Evolutionary conservation across 768 basidiomycete genomes (phyloP).

Genomic region (Hygrocybe coccinea): DNA sequence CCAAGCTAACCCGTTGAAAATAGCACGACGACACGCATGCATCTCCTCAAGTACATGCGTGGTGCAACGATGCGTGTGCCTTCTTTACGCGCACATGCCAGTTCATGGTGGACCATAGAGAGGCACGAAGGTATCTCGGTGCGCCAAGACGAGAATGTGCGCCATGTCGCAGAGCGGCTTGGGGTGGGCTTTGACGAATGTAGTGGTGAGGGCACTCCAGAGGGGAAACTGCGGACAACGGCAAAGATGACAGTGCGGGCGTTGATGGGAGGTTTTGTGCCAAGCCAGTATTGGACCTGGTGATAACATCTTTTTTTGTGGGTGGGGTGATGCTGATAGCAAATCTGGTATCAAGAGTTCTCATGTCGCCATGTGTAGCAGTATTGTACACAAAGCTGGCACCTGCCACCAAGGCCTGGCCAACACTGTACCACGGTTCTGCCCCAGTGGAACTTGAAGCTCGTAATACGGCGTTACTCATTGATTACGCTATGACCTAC

Average conservation of each 20-base stretch:
- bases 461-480: no score
- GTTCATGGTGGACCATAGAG: slow-evolving; percentile 55
- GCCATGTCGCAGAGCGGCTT: slow-evolving; percentile 41
- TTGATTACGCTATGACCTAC: no score
- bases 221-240: slow-evolving; percentile 31
- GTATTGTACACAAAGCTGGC: no score
- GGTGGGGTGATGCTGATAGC: no score
- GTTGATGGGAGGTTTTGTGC: slow-evolving; percentile 27
- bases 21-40: slow-evolving; percentile 29
- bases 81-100: slow-evolving; percentile 41
- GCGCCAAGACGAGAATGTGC: slow-evolving; percentile 45
- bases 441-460: no score
- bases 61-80: slow-evolving; percentile 55
- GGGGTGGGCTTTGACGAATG: slow-evolving; percentile 34
- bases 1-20: slow-evolving; percentile 34
- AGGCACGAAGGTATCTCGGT: slow-evolving; percentile 48
- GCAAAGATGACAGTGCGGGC: slow-evolving; percentile 31
- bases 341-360: no score
- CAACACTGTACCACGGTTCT: no score
- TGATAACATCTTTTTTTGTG: not conserved
- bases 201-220: slow-evolving; percentile 3
- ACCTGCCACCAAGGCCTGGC: no score
- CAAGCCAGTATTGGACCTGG: slow-evolving; percentile 29
- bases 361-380: no score
- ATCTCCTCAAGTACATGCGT: slow-evolving; percentile 52